A percentile compares a stretch with the other conserved stretches of the same genome.
Conservation (phyloP, 1,139 yeast species). For the Diutina rugosa region DNA sequence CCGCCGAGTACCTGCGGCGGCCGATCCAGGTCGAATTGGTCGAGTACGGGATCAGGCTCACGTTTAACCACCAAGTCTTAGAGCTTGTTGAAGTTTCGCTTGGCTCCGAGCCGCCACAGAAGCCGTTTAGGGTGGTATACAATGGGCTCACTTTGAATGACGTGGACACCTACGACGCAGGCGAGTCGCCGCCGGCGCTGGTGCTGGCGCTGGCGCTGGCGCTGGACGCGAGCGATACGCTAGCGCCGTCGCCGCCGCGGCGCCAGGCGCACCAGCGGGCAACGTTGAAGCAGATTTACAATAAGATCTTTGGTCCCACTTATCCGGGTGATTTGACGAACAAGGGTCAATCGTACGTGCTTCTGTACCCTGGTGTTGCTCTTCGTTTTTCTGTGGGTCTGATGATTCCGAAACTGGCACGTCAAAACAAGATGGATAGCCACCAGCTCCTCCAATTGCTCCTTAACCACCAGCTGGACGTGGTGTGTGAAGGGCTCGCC, state of each 20-base stretch:
- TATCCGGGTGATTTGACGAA: slow-evolving; percentile 33
- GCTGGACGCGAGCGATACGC: slow-evolving; percentile 3
- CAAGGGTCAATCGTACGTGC: slow-evolving; percentile 14
- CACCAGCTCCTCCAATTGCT: slow-evolving; percentile 17
- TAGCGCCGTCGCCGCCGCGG: neutral
- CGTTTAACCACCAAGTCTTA: slow-evolving; percentile 34
- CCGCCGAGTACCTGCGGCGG: slow-evolving; percentile 11
- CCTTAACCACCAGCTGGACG: slow-evolving; percentile 17
- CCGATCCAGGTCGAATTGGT: slow-evolving; percentile 21
- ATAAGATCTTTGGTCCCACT: slow-evolving; percentile 51
- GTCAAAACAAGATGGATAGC: slow-evolving; percentile 6
- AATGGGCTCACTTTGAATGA: slow-evolving; percentile 21
- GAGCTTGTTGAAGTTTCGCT: slow-evolving; percentile 32
- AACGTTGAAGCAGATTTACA: slow-evolving; percentile 33
- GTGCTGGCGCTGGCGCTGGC: neutral
- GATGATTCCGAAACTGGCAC: slow-evolving; percentile 9
- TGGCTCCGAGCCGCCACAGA: slow-evolving; percentile 8
- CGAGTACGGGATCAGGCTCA: slow-evolving; percentile 21
- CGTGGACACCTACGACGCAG: slow-evolving; percentile 4
- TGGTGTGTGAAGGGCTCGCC: slow-evolving; percentile 22
- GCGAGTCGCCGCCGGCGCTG: neutral
- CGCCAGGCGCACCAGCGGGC: slow-evolving; percentile 4
- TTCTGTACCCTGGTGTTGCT: slow-evolving; percentile 44
- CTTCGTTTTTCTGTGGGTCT: slow-evolving; percentile 25
- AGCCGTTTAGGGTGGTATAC: slow-evolving; percentile 14